Conservation (phyloP, 805 yeast genomes). For the Myxozyma geophila region DNA sequence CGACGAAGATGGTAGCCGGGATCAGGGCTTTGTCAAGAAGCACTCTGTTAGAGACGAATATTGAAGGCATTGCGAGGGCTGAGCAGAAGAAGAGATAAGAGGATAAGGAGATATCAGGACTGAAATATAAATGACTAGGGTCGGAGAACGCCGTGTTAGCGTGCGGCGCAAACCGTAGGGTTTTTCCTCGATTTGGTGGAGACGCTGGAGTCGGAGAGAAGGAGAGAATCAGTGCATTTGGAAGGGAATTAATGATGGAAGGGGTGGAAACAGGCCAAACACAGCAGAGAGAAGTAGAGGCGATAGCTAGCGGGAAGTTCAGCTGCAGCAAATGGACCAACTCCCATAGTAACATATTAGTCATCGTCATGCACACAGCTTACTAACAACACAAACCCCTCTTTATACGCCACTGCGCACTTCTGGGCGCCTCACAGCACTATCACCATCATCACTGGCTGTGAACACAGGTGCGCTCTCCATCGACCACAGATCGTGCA, state of each 20-base stretch:
- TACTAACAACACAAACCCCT: neutral
- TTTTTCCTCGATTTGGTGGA: no score
- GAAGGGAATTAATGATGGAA: no score
- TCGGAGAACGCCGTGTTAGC: slow-evolving; percentile 15
- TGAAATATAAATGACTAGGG: neutral
- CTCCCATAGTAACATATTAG: no score
- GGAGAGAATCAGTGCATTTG: no score
- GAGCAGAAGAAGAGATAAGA: neutral
- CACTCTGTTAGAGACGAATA: slow-evolving; percentile 38
- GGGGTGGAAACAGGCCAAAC: no score
- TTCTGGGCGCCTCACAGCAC: neutral
- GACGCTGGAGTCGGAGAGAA: neutral
- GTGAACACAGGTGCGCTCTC: neutral
- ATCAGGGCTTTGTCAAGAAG: slow-evolving; percentile 36
- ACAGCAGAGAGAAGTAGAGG: no score
- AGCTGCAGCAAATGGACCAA: no score
- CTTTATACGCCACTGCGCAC: neutral
- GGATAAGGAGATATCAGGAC: neutral
- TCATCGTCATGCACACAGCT: neutral
- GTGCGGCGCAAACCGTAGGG: slow-evolving; percentile 5
- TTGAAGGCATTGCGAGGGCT: slow-evolving; percentile 18
- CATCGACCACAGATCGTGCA: neutral
- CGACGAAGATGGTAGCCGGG: slow-evolving; percentile 42
- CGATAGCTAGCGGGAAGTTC: no score
- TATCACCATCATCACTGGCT: slow-evolving; percentile 5